phyloP scores from a whole-genome alignment of 345 rosid genomes.

The Toxicodendron radicans region DNA sequence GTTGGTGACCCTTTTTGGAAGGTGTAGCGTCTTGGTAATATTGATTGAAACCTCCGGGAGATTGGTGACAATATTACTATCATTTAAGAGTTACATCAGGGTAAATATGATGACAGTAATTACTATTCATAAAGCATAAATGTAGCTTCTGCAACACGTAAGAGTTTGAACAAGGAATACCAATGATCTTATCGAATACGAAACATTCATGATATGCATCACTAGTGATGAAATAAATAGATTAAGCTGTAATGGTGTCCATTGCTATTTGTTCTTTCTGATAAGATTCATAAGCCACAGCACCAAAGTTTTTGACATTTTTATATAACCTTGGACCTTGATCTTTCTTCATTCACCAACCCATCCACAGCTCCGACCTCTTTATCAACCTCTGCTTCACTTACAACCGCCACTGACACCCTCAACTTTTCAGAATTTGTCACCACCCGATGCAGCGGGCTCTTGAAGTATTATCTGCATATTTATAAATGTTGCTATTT shows the following conservation, averaged over 20 bases:
- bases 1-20: too few species aligned
- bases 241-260: conserved; percentile 30
- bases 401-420: conserved; percentile 40
- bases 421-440: conserved; percentile 31
- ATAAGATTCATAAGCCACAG: conserved; percentile 36
- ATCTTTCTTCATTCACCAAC: conserved; percentile 30
- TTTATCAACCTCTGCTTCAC: conserved; percentile 33
- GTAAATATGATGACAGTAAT: too few species aligned
- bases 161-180: too few species aligned
- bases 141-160: too few species aligned
- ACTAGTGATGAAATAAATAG: neutral
- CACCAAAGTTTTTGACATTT: conserved; percentile 39
- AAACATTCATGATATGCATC: too few species aligned
- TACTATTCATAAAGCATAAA: too few species aligned
- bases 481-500: too few species aligned
- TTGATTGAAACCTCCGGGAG: too few species aligned
- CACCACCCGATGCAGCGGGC: conserved; percentile 46
- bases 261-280: conserved; percentile 40
- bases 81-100: too few species aligned
- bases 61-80: too few species aligned
- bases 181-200: neutral
- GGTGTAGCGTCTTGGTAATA: too few species aligned
- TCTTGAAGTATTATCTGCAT: conserved; percentile 21
- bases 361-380: conserved; percentile 30
- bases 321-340: conserved; percentile 45